Conservation (phyloP, 163 green algal species). For the Dunaliella salina region DNA sequence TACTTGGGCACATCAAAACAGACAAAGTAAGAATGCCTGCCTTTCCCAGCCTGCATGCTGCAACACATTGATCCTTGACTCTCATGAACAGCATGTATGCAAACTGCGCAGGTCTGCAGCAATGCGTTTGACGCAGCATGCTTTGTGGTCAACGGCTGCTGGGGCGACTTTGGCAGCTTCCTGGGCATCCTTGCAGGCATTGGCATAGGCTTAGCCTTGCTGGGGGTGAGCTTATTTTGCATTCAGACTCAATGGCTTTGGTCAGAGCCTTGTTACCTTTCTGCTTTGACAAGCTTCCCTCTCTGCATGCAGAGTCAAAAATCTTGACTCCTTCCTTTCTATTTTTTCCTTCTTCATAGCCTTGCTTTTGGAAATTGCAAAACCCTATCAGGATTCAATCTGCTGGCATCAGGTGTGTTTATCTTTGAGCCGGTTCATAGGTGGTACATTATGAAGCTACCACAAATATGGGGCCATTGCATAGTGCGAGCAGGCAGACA, state of each 20-base stretch:
- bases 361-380: neutral
- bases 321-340: neutral
- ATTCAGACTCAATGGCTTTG: neutral
- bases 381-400: too few species aligned
- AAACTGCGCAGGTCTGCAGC: slow-evolving; percentile 17
- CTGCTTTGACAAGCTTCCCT: neutral
- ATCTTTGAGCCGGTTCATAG: too few species aligned
- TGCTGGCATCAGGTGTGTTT: too few species aligned
- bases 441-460: too few species aligned
- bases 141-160: slow-evolving; percentile 31
- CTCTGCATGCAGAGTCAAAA: neutral
- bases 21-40: too few species aligned
- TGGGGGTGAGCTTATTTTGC: slow-evolving; percentile 12
- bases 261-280: neutral
- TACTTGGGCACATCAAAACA: too few species aligned
- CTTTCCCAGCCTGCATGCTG: neutral
- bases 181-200: slow-evolving; percentile 20
- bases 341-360: neutral
- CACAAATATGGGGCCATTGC: too few species aligned
- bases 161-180: slow-evolving; percentile 31
- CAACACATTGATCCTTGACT: too few species aligned
- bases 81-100: too few species aligned
- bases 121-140: slow-evolving; percentile 31
- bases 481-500: too few species aligned
- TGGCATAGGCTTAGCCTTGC: slow-evolving; percentile 1